A percentile compares a stretch with the other conserved stretches of the same genome.
phyloP scores from a whole-genome alignment of 2,329 filamentous ascomycete genomes.

The Xylaria hypoxylon region DNA sequence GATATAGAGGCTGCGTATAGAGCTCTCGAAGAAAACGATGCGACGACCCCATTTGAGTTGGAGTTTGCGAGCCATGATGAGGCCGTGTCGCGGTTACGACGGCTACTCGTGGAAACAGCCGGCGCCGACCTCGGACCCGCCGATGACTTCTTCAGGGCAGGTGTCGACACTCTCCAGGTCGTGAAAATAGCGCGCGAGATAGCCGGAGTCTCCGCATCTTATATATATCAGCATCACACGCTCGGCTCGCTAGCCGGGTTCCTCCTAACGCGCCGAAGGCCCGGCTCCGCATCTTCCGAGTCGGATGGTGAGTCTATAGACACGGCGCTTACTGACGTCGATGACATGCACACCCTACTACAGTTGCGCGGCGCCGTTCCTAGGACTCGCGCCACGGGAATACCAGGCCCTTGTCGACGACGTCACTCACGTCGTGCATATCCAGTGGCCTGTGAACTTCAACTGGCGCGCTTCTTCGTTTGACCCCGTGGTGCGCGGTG shows the following conservation, averaged over 20 bases:
- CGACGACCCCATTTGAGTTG: neutral
- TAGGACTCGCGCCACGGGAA: no score
- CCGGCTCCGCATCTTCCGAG: conserved; percentile 2
- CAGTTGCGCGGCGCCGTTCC: neutral
- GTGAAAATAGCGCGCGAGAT: conserved; percentile 18
- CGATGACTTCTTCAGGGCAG: conserved; percentile 21
- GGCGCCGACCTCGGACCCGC: neutral
- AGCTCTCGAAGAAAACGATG: neutral
- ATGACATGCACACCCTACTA: conserved; percentile 3
- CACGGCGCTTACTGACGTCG: conserved; percentile 16
- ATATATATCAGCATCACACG: conserved; percentile 12
- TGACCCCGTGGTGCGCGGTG: no score
- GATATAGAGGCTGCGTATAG: conserved; percentile 10
- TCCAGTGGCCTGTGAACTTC: no score
- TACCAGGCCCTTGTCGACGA: no score
- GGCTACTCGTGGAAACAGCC: neutral
- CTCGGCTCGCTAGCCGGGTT: conserved; percentile 7
- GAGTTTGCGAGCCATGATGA: neutral
- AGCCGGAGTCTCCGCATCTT: neutral
- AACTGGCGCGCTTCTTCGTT: no score
- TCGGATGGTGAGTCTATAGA: conserved; percentile 10
- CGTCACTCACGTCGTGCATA: no score
- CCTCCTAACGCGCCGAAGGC: neutral
- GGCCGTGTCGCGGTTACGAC: conserved; percentile 4
- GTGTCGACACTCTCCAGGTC: conserved; percentile 21